Percentiles rank a stretch among this genome's conserved stretches.
These are phyloP conservation scores for Naematelia aurantialba DNA, from an alignment of 768 basidiomycete species.

Conservation along the genomic window DNA sequence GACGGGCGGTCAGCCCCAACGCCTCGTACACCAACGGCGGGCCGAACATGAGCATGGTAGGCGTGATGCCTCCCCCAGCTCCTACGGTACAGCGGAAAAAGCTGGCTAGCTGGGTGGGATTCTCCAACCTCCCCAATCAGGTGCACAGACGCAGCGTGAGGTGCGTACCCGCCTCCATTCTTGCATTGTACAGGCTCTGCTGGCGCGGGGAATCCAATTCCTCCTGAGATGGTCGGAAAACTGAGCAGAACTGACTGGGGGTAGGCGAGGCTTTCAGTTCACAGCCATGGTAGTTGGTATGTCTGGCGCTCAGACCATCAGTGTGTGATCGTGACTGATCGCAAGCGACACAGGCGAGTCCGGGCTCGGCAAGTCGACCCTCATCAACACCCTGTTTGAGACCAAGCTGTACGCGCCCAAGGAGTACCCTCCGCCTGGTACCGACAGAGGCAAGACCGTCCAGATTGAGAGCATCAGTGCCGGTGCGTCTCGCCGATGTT, in stretches of 20 bases:
- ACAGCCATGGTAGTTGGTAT: constrained; percentile 97
- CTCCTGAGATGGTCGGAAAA: not conserved
- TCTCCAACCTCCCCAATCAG: constrained; percentile 98
- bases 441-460: constrained; percentile 86
- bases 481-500: constrained; percentile 57
- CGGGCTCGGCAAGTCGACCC: constrained; percentile 95
- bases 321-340: constrained; percentile 14
- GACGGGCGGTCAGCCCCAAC: not conserved
- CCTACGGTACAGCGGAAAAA: constrained; percentile 37
- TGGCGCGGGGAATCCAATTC: not conserved
- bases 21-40: not conserved
- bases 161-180: constrained; percentile 56
- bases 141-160: constrained; percentile 97
- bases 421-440: constrained; percentile 74
- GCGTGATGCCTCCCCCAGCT: not conserved
- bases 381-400: constrained; percentile 98
- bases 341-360: constrained; percentile 64
- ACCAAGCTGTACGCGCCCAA: constrained; percentile 90
- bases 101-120: constrained; percentile 50
- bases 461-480: constrained; percentile 98
- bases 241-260: constrained; percentile 8
- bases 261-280: constrained; percentile 75
- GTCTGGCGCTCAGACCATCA: constrained; percentile 49
- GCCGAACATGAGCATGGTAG: not conserved
- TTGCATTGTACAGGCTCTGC: constrained; percentile 1